Conservation (phyloP, 2,329 filamentous ascomycete genomes). For the Bertia moriformis region DNA sequence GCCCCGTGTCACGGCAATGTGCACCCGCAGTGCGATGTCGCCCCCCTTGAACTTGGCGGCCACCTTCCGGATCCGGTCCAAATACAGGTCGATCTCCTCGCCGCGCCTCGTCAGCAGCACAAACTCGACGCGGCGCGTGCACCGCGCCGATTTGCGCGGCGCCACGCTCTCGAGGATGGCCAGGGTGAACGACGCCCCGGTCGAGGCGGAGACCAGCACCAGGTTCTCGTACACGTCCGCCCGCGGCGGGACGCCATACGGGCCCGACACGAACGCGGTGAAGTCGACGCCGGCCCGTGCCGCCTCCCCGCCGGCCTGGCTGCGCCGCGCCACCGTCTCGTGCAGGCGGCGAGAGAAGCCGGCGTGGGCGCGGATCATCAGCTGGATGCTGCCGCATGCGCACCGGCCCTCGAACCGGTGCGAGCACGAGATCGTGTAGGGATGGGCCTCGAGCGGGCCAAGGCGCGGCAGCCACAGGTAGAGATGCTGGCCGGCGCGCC, state of each 20-base stretch:
- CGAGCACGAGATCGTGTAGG: constrained; percentile 46
- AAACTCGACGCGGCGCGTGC: constrained; percentile 36
- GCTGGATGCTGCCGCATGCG: constrained; percentile 42
- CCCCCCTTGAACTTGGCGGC: constrained; percentile 23
- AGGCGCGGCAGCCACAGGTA: constrained; percentile 44
- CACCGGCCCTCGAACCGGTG: constrained; percentile 32
- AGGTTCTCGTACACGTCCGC: constrained; percentile 46
- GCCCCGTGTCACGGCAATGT: constrained; percentile 33
- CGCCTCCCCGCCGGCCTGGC: constrained; percentile 11
- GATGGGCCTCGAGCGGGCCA: constrained; percentile 39
- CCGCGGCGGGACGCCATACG: constrained; percentile 36
- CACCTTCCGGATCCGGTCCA: constrained; percentile 29
- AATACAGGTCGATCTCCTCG: constrained; percentile 40
- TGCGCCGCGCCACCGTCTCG: constrained; percentile 25
- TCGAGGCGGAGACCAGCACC: constrained; percentile 44
- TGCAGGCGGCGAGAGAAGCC: constrained; percentile 43
- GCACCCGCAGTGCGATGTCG: constrained; percentile 33
- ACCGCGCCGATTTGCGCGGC: constrained; percentile 22
- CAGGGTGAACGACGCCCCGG: constrained; percentile 45
- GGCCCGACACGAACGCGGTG: constrained; percentile 36
- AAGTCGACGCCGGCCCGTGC: constrained; percentile 11
- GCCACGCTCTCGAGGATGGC: constrained; percentile 42
- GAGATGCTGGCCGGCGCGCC: constrained; percentile 44
- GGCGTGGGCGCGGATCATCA: constrained; percentile 37
- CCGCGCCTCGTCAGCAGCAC: constrained; percentile 33